phyloP scores from a whole-genome alignment of 2,329 filamentous ascomycete genomes.

The Fonsecaea nubica region DNA sequence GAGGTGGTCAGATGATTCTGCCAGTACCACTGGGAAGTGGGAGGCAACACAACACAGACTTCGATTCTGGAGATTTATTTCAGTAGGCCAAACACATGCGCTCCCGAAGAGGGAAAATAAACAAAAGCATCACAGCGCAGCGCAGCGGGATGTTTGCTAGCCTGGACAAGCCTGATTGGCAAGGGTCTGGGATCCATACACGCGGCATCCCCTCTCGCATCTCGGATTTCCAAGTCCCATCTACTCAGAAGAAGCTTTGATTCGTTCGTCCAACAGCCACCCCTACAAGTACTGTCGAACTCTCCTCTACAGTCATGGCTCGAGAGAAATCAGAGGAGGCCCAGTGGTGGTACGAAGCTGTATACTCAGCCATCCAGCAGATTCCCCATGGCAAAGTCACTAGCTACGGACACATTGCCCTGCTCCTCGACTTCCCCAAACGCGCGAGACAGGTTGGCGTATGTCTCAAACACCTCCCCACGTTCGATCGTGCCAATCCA shows the following conservation, averaged over 20 bases:
- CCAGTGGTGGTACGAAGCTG: constrained; percentile 62
- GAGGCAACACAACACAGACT: not conserved
- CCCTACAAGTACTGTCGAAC: not conserved
- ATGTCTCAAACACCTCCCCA: constrained; percentile 83
- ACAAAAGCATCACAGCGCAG: constrained; percentile 8
- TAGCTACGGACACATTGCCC: constrained; percentile 78
- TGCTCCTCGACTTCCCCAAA: constrained; percentile 67
- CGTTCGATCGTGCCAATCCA: constrained; percentile 53
- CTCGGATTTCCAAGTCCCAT: constrained; percentile 2
- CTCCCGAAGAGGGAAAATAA: constrained; percentile 7
- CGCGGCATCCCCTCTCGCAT: not conserved
- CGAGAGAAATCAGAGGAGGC: constrained; percentile 54
- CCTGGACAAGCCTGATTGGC: not conserved
- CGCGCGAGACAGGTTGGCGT: constrained; percentile 84
- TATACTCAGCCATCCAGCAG: constrained; percentile 84
- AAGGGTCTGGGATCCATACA: not conserved
- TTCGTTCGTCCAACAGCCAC: not conserved
- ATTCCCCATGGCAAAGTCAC: constrained; percentile 85
- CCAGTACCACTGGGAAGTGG: constrained; percentile 5
- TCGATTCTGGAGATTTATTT: not conserved
- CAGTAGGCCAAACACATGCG: not conserved
- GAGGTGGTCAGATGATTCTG: not conserved
- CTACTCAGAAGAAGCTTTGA: not conserved
- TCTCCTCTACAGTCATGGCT: constrained; percentile 45
- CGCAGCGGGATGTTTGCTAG: constrained; percentile 1